Base-by-base conservation (phyloP, 257 asterid species). In the Lycium barbarum region DNA sequence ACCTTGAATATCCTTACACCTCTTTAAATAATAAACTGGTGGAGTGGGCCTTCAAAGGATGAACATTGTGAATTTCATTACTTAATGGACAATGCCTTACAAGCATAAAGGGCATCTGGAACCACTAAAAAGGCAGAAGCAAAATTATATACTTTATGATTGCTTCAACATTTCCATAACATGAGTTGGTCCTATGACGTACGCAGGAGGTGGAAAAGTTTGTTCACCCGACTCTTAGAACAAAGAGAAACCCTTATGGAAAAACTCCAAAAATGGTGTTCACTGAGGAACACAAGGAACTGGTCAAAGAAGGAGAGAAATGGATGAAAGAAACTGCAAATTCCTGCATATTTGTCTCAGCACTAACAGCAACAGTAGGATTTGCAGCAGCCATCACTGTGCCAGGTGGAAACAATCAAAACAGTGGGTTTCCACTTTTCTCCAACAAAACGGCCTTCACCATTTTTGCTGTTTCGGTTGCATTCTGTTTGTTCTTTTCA, bases 201-300 rank as follows among this genome's bases (percentile, higher is more conserved):
- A 59, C 35, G 51, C 87, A 89, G 91, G 91, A 87, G 81, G 89
- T 89, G 40, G 87, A 87, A 71, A 87, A 80, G 22, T 87, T 87
- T 76, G 88, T 89, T 38, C 85, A 47, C 51, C 89, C 91, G 8
- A 82, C 79, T 78, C 68, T 72, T 70, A 89, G 84, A 33, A 83
- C 53, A 11, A 65, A 83, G 79, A 84, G 80, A 58, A 89, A 87
- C 63, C 47, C 84, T 3, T 62, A 80, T 17, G 88, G 90, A 80
- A 85, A 87, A 85, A 85, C 87, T 18, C 87, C 87, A 9, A 47
- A 53, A 67, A 47, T 80, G 70, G 80, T 80, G 62, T 85, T 85
- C 5, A 67, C 81, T 5, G 85, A 80, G 84, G 82, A 85, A 51
- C 87, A 85, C 70, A 53, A 79, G 51, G 85, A 81, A 17, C 71